Evolutionary conservation across 208 protist species (phyloP).

Genomic region (Leishmania lainsoni): DNA sequence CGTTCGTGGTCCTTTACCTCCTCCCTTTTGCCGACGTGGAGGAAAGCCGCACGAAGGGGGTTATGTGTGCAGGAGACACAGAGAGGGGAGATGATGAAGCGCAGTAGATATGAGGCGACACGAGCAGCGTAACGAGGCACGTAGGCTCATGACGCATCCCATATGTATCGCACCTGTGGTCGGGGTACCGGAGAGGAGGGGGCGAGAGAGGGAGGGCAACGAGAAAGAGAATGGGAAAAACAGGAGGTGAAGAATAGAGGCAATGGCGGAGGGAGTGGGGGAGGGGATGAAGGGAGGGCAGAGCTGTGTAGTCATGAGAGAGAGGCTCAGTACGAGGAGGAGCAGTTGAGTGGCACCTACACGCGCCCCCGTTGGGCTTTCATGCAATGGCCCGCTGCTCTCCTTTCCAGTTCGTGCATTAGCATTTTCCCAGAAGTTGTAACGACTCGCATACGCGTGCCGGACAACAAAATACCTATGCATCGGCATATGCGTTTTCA

Average conservation of each 20-base stretch:
- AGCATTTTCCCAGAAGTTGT: not conserved
- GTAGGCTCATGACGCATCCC: not conserved
- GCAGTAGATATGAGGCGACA: not conserved
- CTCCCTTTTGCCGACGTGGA: not conserved
- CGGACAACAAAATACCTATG: not conserved
- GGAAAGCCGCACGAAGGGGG: not conserved
- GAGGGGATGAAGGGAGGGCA: not conserved
- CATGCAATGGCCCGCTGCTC: not conserved
- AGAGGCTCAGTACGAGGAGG: not conserved
- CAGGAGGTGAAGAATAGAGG: not conserved
- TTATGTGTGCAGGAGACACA: not conserved
- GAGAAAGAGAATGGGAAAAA: not conserved
- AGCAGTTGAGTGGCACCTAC: not conserved
- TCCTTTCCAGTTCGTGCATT: not conserved
- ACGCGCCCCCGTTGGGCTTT: not conserved
- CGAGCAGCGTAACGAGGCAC: not conserved
- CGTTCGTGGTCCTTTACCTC: not conserved
- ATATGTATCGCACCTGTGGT: not conserved
- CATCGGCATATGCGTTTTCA: not conserved
- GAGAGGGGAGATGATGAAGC: not conserved
- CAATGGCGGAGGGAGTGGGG: not conserved
- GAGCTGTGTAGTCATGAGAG: not conserved
- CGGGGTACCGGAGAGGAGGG: not conserved
- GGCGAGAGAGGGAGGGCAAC: not conserved
- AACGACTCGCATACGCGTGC: not conserved